phyloP scores from a whole-genome alignment of 1,284 basidiomycete genomes.

The Ganoderma meredithae region DNA sequence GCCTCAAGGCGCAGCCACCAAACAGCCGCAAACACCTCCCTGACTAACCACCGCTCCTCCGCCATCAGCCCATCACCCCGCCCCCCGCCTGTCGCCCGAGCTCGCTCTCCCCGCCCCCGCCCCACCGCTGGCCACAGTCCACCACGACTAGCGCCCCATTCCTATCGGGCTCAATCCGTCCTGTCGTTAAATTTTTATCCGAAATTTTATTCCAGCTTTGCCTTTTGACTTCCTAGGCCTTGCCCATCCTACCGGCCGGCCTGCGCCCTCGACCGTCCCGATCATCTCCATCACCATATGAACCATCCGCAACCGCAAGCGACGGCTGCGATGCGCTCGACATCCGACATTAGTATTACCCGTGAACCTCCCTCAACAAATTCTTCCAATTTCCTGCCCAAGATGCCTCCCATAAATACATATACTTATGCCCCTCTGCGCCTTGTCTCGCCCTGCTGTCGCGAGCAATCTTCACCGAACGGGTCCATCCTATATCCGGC shows the following conservation, averaged over 20 bases:
- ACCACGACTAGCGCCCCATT: neutral
- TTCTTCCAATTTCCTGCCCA: neutral
- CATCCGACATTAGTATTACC: conserved; percentile 1
- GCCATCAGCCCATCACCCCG: neutral
- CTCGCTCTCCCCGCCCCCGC: neutral
- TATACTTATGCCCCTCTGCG: neutral
- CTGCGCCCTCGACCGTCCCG: conserved; percentile 3
- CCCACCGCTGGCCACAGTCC: neutral
- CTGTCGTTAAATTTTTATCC: neutral
- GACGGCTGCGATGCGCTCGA: neutral
- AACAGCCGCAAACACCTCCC: conserved; percentile 23
- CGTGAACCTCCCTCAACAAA: neutral
- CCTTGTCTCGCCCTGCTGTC: neutral
- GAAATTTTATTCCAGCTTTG: conserved; percentile 9
- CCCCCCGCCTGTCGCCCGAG: neutral
- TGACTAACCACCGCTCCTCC: conserved; percentile 19
- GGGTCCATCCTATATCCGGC: conserved; percentile 24
- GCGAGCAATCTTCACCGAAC: conserved; percentile 15
- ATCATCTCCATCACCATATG: conserved; percentile 1
- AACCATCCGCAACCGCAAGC: conserved; percentile 2
- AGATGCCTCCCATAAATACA: neutral
- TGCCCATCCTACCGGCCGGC: conserved; percentile 6
- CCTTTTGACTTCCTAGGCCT: conserved; percentile 8
- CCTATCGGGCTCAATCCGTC: neutral
- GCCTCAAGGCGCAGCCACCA: conserved; percentile 11